phyloP scores from a whole-genome alignment of 2,329 filamentous ascomycete species.

The Corinectria fuckeliana region DNA sequence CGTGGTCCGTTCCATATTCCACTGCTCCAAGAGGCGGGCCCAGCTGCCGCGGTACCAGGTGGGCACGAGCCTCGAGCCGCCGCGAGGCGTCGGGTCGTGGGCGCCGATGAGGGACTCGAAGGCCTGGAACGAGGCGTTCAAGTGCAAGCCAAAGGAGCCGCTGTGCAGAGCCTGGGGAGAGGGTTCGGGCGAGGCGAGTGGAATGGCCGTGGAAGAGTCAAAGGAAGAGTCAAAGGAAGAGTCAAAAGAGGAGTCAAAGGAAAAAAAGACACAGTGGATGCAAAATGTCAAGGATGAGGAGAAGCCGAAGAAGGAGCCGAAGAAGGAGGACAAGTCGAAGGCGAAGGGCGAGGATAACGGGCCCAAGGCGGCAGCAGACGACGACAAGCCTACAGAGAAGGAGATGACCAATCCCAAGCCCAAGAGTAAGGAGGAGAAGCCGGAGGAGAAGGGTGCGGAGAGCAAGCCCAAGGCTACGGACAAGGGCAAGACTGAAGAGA shows the following conservation, averaged over 20 bases:
- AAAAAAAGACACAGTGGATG: too few species aligned
- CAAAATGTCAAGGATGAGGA: too few species aligned
- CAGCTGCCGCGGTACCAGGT: not conserved
- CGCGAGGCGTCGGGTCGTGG: conserved; percentile 26
- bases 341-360: not conserved
- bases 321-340: not conserved
- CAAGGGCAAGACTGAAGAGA: not conserved
- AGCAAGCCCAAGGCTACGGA: too few species aligned
- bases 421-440: too few species aligned
- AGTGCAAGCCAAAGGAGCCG: conserved; percentile 16
- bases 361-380: not conserved
- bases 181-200: not conserved
- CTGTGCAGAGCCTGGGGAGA: conserved; percentile 20
- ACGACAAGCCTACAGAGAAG: too few species aligned
- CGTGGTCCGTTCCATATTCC: conserved; percentile 62
- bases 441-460: too few species aligned
- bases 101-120: conserved; percentile 17
- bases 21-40: conserved; percentile 48
- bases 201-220: not conserved
- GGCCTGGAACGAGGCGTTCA: conserved; percentile 25
- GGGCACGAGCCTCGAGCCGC: not conserved
- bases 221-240: too few species aligned
- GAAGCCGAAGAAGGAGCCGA: not conserved
- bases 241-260: not conserved
- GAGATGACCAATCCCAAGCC: too few species aligned